Evolutionary conservation across 148 eudicot species (phyloP), one percentile per base, ranked within the genome.

Genomic region (Rhododendron williamsianum): DNA sequence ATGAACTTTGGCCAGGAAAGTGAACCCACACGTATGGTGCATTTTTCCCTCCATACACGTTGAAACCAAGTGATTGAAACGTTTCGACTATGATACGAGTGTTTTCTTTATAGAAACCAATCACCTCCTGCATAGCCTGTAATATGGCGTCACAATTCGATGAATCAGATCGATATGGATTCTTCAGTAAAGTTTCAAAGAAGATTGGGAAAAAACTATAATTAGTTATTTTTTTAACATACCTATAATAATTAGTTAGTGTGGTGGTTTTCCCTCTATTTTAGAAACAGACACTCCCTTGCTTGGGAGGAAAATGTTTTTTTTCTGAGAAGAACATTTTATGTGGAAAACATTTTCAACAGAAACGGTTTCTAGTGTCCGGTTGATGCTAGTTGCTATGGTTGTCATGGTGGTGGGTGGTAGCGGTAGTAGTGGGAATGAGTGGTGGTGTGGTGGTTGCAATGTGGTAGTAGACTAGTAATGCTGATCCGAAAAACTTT

Each of bases 1-100:
- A 96, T 1, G 98, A 96, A 67, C 88, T 90, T 15, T 86, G 82
- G 30, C 98, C 98, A 21, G 96, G 98, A 67, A 96, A 96, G 82
- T 96, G 94, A 71, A 96, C 94, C 98, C 96, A 96, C 15, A 96
- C 78, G 85, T 94, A 96, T 3, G 98, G 98, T 78, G 98, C 98
- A 82, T 94, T 96, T 67, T 86, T 84, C 0, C 98, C 98, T 35
- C 98, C 98, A 63, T 96, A 92, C 10, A 91, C 95, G 60, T 87
- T 88, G 3, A 93, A 84, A 3, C 93, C 96, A 18, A 92, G 81
- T 4, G 94, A 88, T 71, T 86, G 46, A 65, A 94, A 96, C 1
- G 96, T 87, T 2, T 92, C 92, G 21, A 90, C 82, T 56, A 96
- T 88, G 35, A 93, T 90, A 77, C 82, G 87, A 18, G 96, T 94